Evolutionary conservation across 768 basidiomycete genomes (phyloP), one percentile per base, ranked within the genome.

Genomic region (Tulasnella calospora): DNA sequence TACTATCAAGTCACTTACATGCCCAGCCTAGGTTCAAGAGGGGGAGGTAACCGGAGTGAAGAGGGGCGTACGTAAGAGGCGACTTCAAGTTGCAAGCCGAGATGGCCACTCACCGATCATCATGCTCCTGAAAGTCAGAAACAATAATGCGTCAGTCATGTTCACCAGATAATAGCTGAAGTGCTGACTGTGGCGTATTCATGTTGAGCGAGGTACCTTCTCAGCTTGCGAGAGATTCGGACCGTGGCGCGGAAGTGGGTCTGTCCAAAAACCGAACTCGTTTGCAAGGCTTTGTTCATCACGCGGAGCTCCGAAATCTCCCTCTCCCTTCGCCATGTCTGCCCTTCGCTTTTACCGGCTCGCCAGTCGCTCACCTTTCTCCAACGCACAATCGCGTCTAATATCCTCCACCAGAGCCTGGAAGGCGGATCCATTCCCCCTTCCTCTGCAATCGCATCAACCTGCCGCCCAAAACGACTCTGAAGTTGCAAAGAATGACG

Each of bases 361-460:
- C 21, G 57, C 30, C 57, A 61, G 57, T 13, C 57, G 57, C 2
- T n/a, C 57, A 27, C 9, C 33, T 36, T 27, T 36, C 27, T 40
- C n/a, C 35, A 46, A 8, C 10, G 9, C 35, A 10, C 51, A 27
- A 44, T 15, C 73, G 10, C 40, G 73, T 27, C 21, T 36, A 74
- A 46, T 36, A 36, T 55, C 38, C 12, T n/a, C 30, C 3, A 23
- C 57, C 9, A 12, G 30, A 27, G 33, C 10, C 41, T 19, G 73
- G 33, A 61, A 21, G 23, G 36, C 79, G 46, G 85, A 85, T 78
- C 85, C 85, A 0, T 85, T 82, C 81, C 85, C 84, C 3, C 81
- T 85, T 30, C 85, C 85, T 6, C 80, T 85, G 41, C 83, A 82
- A 17, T 78, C 80, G 21, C 44, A 73, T 41, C 51, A 80, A 13